A percentile compares a stretch with the other conserved stretches of the same genome.
Evolutionary conservation across 495 filamentous ascomycete genomes (phyloP).

Genomic region (Neurospora tetrasperma): DNA sequence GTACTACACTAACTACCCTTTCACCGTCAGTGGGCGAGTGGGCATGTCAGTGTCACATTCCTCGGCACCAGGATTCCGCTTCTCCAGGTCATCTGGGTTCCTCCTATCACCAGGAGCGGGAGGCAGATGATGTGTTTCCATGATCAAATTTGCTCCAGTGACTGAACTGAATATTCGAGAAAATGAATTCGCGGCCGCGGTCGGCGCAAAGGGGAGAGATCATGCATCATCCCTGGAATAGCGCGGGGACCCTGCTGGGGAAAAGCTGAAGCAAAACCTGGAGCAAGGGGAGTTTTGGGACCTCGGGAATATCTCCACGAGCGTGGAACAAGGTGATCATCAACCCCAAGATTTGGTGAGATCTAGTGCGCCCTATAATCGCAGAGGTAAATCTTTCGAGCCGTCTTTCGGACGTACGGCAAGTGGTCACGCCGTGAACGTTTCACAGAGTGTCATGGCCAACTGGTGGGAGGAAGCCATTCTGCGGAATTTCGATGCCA

Average conservation of each 20-base stretch:
- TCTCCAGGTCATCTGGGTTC: background rate
- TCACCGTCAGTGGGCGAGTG: background rate
- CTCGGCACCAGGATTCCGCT: background rate
- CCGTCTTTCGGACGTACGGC: background rate
- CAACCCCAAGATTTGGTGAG: background rate
- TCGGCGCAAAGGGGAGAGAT: background rate
- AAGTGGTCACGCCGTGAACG: background rate
- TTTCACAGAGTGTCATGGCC: background rate
- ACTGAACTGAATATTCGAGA: background rate
- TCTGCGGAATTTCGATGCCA: background rate
- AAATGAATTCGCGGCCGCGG: background rate
- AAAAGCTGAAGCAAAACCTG: background rate
- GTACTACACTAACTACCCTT: background rate
- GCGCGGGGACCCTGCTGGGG: background rate
- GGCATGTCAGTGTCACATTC: background rate
- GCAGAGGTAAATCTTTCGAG: background rate
- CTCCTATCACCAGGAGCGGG: background rate
- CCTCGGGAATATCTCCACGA: background rate
- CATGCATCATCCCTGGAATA: background rate
- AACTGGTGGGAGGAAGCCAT: background rate
- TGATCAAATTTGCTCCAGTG: background rate
- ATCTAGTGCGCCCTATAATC: background rate
- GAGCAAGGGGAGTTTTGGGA: background rate
- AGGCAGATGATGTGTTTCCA: background rate
- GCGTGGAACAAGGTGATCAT: background rate